Conservation (phyloP, 176 grass and related monocot genomes). For the Saccharum officinarum region DNA sequence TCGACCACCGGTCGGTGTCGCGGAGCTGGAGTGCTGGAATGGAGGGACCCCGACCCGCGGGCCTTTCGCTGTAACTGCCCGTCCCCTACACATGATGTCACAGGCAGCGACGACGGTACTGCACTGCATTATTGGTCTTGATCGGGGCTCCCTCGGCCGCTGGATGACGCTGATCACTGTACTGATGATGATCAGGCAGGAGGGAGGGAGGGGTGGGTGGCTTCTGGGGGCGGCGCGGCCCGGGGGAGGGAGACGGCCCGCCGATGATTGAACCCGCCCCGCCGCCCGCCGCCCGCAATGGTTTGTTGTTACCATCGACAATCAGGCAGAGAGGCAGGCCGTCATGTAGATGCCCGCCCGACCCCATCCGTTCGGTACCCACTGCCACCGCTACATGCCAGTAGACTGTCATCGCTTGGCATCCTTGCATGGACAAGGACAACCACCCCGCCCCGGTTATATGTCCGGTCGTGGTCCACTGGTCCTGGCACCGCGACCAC, state of each 20-base stretch:
- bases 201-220: neutral
- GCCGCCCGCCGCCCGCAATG: too few species aligned
- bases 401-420: neutral
- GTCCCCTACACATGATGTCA: neutral
- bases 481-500: too few species aligned
- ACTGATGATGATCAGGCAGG: neutral
- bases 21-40: neutral
- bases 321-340: neutral
- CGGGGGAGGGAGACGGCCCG: neutral
- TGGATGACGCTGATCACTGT: neutral
- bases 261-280: neutral
- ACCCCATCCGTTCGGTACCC: neutral
- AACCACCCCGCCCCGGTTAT: too few species aligned
- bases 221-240: constrained; percentile 7
- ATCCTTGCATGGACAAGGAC: neutral
- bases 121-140: neutral
- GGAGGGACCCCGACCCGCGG: neutral
- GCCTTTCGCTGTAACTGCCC: neutral
- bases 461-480: too few species aligned
- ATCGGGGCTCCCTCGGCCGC: neutral
- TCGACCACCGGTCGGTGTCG: neutral
- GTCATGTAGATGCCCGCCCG: too few species aligned
- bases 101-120: neutral
- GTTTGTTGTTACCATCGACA: neutral
- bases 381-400: neutral